phyloP scores from a whole-genome alignment of 768 basidiomycete species.

The Auricularia cornea region DNA sequence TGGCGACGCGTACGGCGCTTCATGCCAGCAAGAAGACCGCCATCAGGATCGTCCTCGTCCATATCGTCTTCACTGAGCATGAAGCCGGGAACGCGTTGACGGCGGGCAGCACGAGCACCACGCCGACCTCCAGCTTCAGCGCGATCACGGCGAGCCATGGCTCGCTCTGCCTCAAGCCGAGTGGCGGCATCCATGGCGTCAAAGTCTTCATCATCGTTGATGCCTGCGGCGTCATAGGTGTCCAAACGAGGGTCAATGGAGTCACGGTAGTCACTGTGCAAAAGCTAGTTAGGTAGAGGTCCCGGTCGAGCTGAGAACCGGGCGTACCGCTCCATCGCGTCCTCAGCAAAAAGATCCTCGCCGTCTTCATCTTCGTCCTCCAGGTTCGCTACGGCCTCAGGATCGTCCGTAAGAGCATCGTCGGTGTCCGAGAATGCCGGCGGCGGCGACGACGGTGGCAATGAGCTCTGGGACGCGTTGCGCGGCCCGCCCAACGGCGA shows the following conservation, averaged over 20 bases:
- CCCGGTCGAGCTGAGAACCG: slow-evolving; percentile 1
- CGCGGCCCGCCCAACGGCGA: not conserved
- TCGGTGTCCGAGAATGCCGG: slow-evolving; percentile 82
- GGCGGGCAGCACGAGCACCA: slow-evolving; percentile 65
- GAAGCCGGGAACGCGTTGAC: slow-evolving; percentile 81
- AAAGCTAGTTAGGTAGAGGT: not conserved
- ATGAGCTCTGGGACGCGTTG: slow-evolving; percentile 46
- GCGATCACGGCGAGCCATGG: slow-evolving; percentile 85
- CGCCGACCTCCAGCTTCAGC: slow-evolving; percentile 55
- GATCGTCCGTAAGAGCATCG: slow-evolving; percentile 37
- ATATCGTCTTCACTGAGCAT: slow-evolving; percentile 75
- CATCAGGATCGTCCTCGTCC: slow-evolving; percentile 57
- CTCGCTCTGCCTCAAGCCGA: slow-evolving; percentile 74
- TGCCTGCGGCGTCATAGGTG: slow-evolving; percentile 74
- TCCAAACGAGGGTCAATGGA: slow-evolving; percentile 75
- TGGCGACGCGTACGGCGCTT: slow-evolving; percentile 77
- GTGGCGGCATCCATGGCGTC: slow-evolving; percentile 59
- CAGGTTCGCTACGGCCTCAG: slow-evolving; percentile 4
- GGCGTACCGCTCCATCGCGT: slow-evolving; percentile 56
- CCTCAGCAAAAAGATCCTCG: slow-evolving; percentile 89
- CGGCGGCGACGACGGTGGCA: slow-evolving; percentile 81
- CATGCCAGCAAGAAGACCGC: slow-evolving; percentile 57
- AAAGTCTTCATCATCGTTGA: slow-evolving; percentile 67
- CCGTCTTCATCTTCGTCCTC: slow-evolving; percentile 72
- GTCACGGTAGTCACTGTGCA: slow-evolving; percentile 57